These are phyloP conservation scores for Tulasnella sp. DNA, from an alignment of 768 basidiomycete species.

Conservation along the genomic window DNA sequence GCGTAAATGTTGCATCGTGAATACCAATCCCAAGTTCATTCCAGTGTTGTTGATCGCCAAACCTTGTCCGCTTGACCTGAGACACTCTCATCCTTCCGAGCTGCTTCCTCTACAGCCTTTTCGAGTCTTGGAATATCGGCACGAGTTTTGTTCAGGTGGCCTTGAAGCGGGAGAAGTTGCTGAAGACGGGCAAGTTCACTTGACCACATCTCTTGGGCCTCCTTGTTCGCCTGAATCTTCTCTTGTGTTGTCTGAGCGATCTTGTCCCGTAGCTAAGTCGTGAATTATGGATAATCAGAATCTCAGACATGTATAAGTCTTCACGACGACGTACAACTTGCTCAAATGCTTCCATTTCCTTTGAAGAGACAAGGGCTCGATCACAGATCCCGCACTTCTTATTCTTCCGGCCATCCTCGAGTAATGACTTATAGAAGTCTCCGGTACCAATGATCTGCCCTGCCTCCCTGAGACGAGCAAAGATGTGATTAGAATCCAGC, in stretches of 20 bases:
- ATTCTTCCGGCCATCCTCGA: conserved; percentile 47
- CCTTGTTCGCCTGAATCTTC: conserved; percentile 32
- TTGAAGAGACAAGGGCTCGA: conserved; percentile 42
- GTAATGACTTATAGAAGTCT: conserved; percentile 36
- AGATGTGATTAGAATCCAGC: background rate
- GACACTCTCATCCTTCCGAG: conserved; percentile 42
- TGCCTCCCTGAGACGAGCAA: conserved; percentile 14
- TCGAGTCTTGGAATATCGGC: conserved; percentile 60
- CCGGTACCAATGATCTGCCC: conserved; percentile 15
- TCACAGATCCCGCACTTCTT: conserved; percentile 69
- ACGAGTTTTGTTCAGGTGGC: conserved; percentile 42
- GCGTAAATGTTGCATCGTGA: background rate
- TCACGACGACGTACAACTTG: conserved; percentile 3
- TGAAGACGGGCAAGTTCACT: conserved; percentile 45
- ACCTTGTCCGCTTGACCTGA: conserved; percentile 53
- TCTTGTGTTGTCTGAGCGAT: conserved; percentile 46
- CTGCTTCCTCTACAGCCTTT: conserved; percentile 44
- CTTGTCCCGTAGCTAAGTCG: conserved; percentile 47
- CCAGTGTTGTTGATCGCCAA: conserved; percentile 14
- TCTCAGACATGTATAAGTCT: background rate
- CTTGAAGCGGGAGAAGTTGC: conserved; percentile 44
- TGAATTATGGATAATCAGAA: background rate
- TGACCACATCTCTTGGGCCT: conserved; percentile 50
- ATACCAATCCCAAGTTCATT: background rate
- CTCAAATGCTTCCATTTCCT: conserved; percentile 50